A percentile compares a stretch with the other conserved stretches of the same genome.
phyloP scores from a whole-genome alignment of 768 basidiomycete species.

The Suillus alpinus region DNA sequence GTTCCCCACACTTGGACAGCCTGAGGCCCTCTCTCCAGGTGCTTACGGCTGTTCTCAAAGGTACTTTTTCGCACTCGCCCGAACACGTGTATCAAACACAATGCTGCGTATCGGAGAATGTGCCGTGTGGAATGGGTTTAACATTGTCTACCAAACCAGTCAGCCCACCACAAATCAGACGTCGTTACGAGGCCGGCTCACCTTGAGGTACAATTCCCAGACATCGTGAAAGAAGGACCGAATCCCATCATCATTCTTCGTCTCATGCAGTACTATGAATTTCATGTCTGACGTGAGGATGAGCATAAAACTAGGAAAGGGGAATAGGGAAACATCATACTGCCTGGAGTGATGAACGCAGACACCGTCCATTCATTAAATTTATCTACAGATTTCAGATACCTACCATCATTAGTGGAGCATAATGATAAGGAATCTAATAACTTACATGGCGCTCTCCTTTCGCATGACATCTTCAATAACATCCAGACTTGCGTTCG shows the following conservation, averaged over 20 bases:
- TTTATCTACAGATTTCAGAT: constrained; percentile 91
- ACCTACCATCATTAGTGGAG: constrained; percentile 50
- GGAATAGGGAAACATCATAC: constrained; percentile 46
- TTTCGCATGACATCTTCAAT: constrained; percentile 91
- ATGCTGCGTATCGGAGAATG: constrained; percentile 78
- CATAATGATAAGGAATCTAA: constrained; percentile 5
- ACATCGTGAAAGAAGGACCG: constrained; percentile 89
- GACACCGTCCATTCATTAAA: constrained; percentile 99
- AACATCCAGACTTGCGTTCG: constrained; percentile 92
- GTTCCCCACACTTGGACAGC: not conserved
- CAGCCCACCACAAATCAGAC: not conserved
- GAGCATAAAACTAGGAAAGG: constrained; percentile 16
- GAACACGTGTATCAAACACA: constrained; percentile 80
- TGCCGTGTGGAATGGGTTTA: constrained; percentile 97
- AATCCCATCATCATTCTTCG: constrained; percentile 97
- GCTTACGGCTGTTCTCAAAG: constrained; percentile 36
- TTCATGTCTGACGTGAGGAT: constrained; percentile 71
- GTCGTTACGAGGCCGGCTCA: constrained; percentile 37
- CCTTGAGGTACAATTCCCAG: constrained; percentile 98
- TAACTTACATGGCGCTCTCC: constrained; percentile 72
- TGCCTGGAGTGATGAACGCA: constrained; percentile 91
- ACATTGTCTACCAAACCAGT: constrained; percentile 53
- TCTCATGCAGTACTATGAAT: constrained; percentile 90
- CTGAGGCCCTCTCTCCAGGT: not conserved
- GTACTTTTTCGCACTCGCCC: constrained; percentile 84